Evolutionary conservation across 176 grass and related monocot genomes (phyloP), one percentile per base, ranked within the genome.

Genomic region (Hsuehochloa calcarea): DNA sequence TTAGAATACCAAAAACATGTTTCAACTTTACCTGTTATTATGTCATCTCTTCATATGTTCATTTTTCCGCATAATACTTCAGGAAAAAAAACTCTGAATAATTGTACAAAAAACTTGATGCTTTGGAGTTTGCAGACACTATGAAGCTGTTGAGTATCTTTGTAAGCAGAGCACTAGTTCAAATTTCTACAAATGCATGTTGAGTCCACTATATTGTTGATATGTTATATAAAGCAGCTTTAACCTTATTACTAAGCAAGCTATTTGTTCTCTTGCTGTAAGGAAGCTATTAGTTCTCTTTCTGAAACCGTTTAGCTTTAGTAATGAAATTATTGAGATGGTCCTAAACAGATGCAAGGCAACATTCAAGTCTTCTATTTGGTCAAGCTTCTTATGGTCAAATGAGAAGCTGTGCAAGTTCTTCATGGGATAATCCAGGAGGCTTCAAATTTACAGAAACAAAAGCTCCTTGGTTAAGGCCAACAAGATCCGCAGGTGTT

Each of bases 291-390:
- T 78, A 82, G 44, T 72, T 86, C 65, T 70, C 16, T 66, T 80
- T n/a, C 31, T 85, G 34, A 68, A 81, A 44, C 43, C 46, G 39
- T 68, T 88, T 84, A 47, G 5, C 67, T 67, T 88, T 77, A 54
- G 6, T 25, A 1, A 85, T 91, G 80, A 84, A 26, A 37, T 44
- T 63, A 1, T 75, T 50, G 6, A 45, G 54, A 14, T 16, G 26
- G 8, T 83, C 19, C 63, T 87, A 80, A 82, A 84, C 90, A 96
- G 93, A 96, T 92, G 88, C 89, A 63, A 90, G 87, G 76, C 89
- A 89, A 68, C 85, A 81, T 19, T 78, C 85, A 77, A 91, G 75
- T 87, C 74, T 92, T 74, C 73, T 91, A 19, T 94, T 91, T 78
- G 84, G 90, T 87, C 91, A 89, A 74, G 74, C 79, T 82, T 82